Evolutionary conservation across 1,139 yeast genomes (phyloP), one percentile per base, ranked within the genome.

Genomic region (Protomyces inouyei): DNA sequence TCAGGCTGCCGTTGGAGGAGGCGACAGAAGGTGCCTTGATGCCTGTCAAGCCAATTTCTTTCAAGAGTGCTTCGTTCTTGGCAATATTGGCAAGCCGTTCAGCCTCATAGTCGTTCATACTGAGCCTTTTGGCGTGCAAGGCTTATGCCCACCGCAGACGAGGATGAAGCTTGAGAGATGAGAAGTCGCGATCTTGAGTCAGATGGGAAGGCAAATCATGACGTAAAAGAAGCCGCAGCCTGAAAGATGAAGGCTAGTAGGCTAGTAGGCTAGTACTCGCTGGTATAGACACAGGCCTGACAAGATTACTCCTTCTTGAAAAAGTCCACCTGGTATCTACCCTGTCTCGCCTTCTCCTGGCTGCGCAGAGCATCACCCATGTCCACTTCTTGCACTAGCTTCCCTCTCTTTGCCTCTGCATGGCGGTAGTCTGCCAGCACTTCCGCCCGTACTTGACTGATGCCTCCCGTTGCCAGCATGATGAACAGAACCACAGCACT

Each of bases 31-130:
- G 48, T 16, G 48, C 48, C 36, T 59, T 52, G 40, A 59, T 43
- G 9, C 63, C 63, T 0, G 63, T 59, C 52, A 59, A 48, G 16
- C 63, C 63, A 12, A 59, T 59, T 28, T 59, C 63, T 23, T 59
- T 59, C 28, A 83, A 72, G 25, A 83, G 74, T 65, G 80, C 83
- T 71, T 80, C 80, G 69, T 83, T 83, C 65, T 86, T 75, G 59
- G 80, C 83, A 52, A 83, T 83, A 70, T 83, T 83, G 57, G 79
- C 88, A 71, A 82, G 85, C 66, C 95, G 78, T 71, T 85, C 86
- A 70, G 78, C 81, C 74, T 88, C 95, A 72, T 87, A 86, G 48
- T 85, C 55, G 73, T 53, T 61, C 64, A 60, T 59, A 9, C 32
- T 36, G 14, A 21, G 12, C 45, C 23, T 14, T 14, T 3, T 28